Evolutionary conservation across 163 green algal species (phyloP), one percentile per base, ranked within the genome.

Genomic region (Chlamydomonas reinhardtii): DNA sequence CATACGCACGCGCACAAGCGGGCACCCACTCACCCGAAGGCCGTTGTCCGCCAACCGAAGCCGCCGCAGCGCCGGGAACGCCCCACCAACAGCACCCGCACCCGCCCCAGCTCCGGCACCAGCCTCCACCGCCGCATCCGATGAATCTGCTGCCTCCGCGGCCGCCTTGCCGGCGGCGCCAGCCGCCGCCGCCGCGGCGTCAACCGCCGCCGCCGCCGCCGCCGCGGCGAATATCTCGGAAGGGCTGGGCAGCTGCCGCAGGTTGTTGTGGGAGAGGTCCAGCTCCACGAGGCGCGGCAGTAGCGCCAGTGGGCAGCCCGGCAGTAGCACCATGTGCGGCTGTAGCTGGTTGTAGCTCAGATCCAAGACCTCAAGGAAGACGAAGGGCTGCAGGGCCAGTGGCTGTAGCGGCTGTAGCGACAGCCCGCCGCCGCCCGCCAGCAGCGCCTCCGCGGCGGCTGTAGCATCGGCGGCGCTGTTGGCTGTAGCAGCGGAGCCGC

Each of bases 11-110:
- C 19, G 66, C 15, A 31, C 39, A 39, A 19, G 4, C 27, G 15
- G 66, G 39, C 17, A 39, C 17, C 27, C 31, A 19, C 69, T 3
- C 54, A 86, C 80, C 80, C 73, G 79, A 25, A 86, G 70, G 11
- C 80, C 80, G 70, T 86, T 86, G 27, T 64, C 54, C 29, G 80
- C 69, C 27, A 86, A 35, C 80, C 80, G 52, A 34, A 86, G 48
- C 70, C 80, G 52, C 70, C 69, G 70, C 34, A 86, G 37, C 69
- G 80, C 69, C 34, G 69, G 80, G 19, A 86, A 86, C 27, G 80
- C 80, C 20, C 66, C 24, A 24, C 9, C 35, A 2, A 0, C 24
- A 22, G 66, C 31, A 20, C 48, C 78, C 19, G 64, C 39, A 15
- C 37, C 71, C 2, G 19, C 9, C 1, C 37, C 76, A 37, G 37